Base-by-base conservation (phyloP, 2,329 filamentous ascomycete genomes). In the Elsinoe perseae region DNA sequence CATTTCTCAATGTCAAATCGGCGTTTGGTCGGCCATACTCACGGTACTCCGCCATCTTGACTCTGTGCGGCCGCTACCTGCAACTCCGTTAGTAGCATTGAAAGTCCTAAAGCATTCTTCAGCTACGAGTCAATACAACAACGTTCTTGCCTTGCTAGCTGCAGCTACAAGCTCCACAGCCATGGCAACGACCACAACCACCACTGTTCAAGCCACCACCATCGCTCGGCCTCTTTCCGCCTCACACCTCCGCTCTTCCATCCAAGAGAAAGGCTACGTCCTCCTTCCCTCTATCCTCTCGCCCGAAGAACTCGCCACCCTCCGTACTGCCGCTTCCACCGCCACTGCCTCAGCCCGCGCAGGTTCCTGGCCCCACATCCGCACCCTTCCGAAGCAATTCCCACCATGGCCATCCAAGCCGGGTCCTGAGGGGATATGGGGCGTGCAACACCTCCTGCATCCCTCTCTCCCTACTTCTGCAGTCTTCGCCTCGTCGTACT, bases 321-420 rank as follows among this genome's bases (percentile, higher is more conserved):
- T 92, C 60, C 85, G 83, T 63, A 66, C 68, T 55, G 84, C 84
- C 40, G 80, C 83, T 52, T 66, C 73, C 30, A 69, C 77, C 57
- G 79, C 80, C n/a, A 82, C 83, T 18, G 66, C 72, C 2, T 73
- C 81, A 40, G 85, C 87, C 40, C 82, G 87, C 60, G 63, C 74
- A n/a, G 89, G 89, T 34, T 66, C 77, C 60, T 95, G 89, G 89
- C 87, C 87, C 2, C 80, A 86, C 71, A 83, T 95, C 65, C 86
- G 89, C 61, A 92, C 87, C 0, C 80, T 93, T 2, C 87, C 87
- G 55, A 95, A 95, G 71, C 89, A 95, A 71, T 95, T 95, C 73
- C 90, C 89, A 0, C 90, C 90, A 0, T 95, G 89, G 89, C 76
- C 75, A n/a, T 75, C 76, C 50, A 62, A 66, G 14, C 61, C 60